These are phyloP conservation scores for Aphanomyces astaci DNA, from an alignment of 352 stramenopile species.

Conservation along the genomic window DNA sequence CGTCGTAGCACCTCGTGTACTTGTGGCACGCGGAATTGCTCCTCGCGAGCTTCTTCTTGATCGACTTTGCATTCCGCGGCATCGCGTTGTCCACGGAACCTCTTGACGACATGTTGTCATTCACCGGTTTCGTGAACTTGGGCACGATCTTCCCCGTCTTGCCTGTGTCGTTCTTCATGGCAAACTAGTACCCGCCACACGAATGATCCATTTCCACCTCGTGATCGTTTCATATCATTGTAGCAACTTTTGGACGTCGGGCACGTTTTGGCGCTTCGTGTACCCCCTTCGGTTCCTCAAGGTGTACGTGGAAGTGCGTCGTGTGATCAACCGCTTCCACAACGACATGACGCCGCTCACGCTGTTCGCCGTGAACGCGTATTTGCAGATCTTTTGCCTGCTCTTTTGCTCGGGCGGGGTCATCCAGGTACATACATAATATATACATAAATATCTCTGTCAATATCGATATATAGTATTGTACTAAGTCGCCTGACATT, in stretches of 20 bases:
- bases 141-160: slow-evolving; percentile 66
- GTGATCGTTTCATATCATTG: neutral
- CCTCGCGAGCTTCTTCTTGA: slow-evolving; percentile 48
- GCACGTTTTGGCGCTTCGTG: slow-evolving; percentile 70
- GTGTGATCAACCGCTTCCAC: slow-evolving; percentile 73
- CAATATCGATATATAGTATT: too few relatives aligned
- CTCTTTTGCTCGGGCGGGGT: slow-evolving; percentile 65
- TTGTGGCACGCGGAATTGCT: slow-evolving; percentile 56
- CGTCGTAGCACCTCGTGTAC: neutral
- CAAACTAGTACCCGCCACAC: slow-evolving; percentile 59
- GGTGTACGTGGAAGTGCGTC: slow-evolving; percentile 66
- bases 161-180: slow-evolving; percentile 60
- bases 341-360: slow-evolving; percentile 65
- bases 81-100: slow-evolving; percentile 63
- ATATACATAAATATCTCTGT: too few relatives aligned
- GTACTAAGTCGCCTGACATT: too few relatives aligned
- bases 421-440: slow-evolving; percentile 57
- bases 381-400: slow-evolving; percentile 74
- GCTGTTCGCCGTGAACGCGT: slow-evolving; percentile 75
- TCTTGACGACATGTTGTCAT: slow-evolving; percentile 54
- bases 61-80: slow-evolving; percentile 66
- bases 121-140: slow-evolving; percentile 45
- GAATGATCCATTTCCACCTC: neutral
- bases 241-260: slow-evolving; percentile 25
- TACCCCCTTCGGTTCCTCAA: slow-evolving; percentile 79